Evolutionary conservation across 1,284 basidiomycete species (phyloP).

Genomic region (Leccinum pachyderme): DNA sequence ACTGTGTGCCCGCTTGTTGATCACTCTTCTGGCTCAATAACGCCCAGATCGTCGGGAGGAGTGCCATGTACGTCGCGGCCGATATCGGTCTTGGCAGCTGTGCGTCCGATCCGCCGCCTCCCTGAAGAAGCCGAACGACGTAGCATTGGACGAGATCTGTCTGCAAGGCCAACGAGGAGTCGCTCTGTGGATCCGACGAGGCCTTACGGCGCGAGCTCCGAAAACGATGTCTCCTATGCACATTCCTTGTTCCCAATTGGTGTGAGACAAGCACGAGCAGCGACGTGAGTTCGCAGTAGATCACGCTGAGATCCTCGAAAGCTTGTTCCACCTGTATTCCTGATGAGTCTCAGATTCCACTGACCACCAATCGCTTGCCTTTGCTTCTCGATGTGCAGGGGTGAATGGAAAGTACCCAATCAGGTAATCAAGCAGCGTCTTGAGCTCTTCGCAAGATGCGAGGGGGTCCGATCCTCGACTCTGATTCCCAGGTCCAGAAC

Average conservation of each 20-base stretch:
- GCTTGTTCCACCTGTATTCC: constrained; percentile 51
- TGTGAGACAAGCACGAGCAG: constrained; percentile 51
- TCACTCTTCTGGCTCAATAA: constrained; percentile 52
- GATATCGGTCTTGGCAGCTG: constrained; percentile 51
- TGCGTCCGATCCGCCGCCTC: constrained; percentile 43
- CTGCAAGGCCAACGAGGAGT: constrained; percentile 37
- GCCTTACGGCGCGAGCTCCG: constrained; percentile 6
- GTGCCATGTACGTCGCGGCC: constrained; percentile 60
- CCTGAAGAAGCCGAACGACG: constrained; percentile 63
- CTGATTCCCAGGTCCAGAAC: constrained; percentile 14
- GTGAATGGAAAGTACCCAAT: constrained; percentile 82
- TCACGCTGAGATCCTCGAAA: constrained; percentile 70
- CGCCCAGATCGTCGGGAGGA: constrained; percentile 85
- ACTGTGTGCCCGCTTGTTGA: constrained; percentile 21
- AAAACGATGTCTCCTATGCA: constrained; percentile 10
- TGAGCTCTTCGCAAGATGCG: constrained; percentile 45
- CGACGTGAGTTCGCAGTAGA: constrained; percentile 74
- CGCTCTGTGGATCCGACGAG: constrained; percentile 6
- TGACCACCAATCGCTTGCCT: constrained; percentile 40
- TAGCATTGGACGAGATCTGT: constrained; percentile 64
- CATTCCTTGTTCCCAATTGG: constrained; percentile 10
- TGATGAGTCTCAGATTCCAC: constrained; percentile 1
- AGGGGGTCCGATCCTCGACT: constrained; percentile 20
- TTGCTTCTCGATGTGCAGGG: constrained; percentile 47
- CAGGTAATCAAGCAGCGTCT: constrained; percentile 68